Evolutionary conservation across 2,329 filamentous ascomycete genomes (phyloP), one percentile per base, ranked within the genome.

Genomic region (Emmonsia crescens): DNA sequence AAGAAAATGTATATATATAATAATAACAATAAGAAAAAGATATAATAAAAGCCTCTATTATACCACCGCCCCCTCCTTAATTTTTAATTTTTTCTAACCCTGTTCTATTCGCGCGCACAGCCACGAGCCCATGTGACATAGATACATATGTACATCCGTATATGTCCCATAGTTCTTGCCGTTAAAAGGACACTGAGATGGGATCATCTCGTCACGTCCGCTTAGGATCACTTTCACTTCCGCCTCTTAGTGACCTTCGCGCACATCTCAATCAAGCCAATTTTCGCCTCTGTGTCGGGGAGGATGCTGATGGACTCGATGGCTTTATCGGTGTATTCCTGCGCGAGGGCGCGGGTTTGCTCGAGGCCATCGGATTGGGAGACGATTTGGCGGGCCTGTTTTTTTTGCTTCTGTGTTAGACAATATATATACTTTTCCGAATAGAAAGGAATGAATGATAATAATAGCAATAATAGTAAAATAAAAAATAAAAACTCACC

Each of bases 231-330:
- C 1, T 48, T 48, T 65, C 71, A 97, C 76, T 96, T 96, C 74
- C 91, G 83, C 70, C 93, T 83, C 76, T 91, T 87, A 79, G 96
- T 85, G 19, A 92, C 91, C 79, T 96, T 96, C 68, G 87, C 83
- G 67, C 91, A 95, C 90, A 97, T 96, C 71, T 96, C 91, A 54
- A 96, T 80, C 48, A 99, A 80, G 0, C 93, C 93, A 36, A 88
- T 84, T 79, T 96, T 97, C 62, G 94, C 94, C 66, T 97, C 93
- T 73, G 91, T 93, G n/a, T 92, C 87, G 6, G 94, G 94, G 75
- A 99, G 96, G 54, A 79, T 78, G 65, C 83, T 82, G 69, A 99
- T 89, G n/a, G 92, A 89, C 5, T 85, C 82, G 64, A 96, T 89
- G 33, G 94, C 94, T 71, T 89, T 89, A 71, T 94, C 88, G 46